A percentile compares a stretch with the other conserved stretches of the same genome.
These are phyloP conservation scores for Rhizopus stolonifer DNA, from an alignment of 371 early-diverging fungal species.

Conservation along the genomic window DNA sequence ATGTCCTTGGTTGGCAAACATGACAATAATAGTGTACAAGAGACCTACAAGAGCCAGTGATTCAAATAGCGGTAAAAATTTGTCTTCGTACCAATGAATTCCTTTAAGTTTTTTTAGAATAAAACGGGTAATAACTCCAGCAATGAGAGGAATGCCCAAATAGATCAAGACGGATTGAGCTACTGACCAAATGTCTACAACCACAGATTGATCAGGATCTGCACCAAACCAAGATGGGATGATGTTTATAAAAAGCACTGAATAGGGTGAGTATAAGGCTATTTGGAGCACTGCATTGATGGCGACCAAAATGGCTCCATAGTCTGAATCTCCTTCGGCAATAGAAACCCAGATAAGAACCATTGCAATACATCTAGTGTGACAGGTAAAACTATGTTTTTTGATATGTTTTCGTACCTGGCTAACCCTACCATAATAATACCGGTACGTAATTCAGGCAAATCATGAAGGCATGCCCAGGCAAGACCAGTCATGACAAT, in stretches of 20 bases:
- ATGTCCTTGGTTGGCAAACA: constrained; percentile 77
- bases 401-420: constrained; percentile 19
- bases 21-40: constrained; percentile 69
- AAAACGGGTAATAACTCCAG: constrained; percentile 60
- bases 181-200: constrained; percentile 58
- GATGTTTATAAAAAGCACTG: constrained; percentile 57
- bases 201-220: constrained; percentile 29
- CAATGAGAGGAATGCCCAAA: constrained; percentile 69
- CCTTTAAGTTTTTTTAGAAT: constrained; percentile 33
- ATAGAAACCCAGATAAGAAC: constrained; percentile 77
- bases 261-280: constrained; percentile 62
- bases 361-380: constrained; percentile 74
- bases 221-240: constrained; percentile 51
- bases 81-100: constrained; percentile 54
- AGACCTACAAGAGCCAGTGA: constrained; percentile 62
- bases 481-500: constrained; percentile 71
- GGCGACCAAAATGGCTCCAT: constrained; percentile 69
- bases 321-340: constrained; percentile 65
- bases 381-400: neutral
- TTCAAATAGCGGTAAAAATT: constrained; percentile 55
- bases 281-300: constrained; percentile 73
- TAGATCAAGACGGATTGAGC: constrained; percentile 64
- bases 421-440: constrained; percentile 75
- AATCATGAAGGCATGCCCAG: constrained; percentile 72
- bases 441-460: constrained; percentile 68